Base-by-base conservation (phyloP, 148 eudicot genomes). In the Vaccinium vitisidaea region DNA sequence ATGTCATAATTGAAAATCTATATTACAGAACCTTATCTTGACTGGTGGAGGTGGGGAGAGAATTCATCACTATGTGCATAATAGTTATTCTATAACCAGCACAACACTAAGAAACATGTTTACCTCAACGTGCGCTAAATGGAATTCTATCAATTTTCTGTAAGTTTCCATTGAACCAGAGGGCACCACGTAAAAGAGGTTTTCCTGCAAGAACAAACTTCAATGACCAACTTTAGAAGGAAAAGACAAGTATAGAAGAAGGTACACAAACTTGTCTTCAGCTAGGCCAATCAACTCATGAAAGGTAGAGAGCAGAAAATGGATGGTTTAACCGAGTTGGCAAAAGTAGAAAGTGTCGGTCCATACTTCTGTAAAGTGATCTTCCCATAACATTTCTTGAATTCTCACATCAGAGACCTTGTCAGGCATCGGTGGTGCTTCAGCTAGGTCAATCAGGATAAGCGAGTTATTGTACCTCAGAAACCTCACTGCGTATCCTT, bases 81-180 rank as follows among this genome's bases (percentile, higher is more conserved):
- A n/a, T 32, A 49, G 30, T 53, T 36, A 48, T 36, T 32, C 48
- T 81, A 67, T 53, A 53, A 82, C 49, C 53, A 81, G 32, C 79
- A 71, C 19, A 36, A 18, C 25, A 69, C 49, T 54, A 71, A 52
- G 14, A 27, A 15, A 48, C 8, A 80, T 54, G 36, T 80, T 80
- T 92, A 95, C 99, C 98, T 95, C 94, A 82, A 55, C 85, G 65
- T 88, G 90, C 43, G 82, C 84, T 85, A 94, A 84, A 92, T 89
- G 89, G 71, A 92, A 91, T 85, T 92, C 98, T 86, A 97, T 88
- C 50, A 92, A 94, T 74, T 86, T 92, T 87, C 93, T 90, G 84
- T 96, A 96, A 65, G 87, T 81, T 84, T 90, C 95, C 90, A 94
- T 93, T n/a, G 98, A 91, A 82, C 97, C 95, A 86, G 89, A 88